phyloP scores from a whole-genome alignment of 1,284 basidiomycete genomes.

The Sporisorium iseilematis-ciliati region DNA sequence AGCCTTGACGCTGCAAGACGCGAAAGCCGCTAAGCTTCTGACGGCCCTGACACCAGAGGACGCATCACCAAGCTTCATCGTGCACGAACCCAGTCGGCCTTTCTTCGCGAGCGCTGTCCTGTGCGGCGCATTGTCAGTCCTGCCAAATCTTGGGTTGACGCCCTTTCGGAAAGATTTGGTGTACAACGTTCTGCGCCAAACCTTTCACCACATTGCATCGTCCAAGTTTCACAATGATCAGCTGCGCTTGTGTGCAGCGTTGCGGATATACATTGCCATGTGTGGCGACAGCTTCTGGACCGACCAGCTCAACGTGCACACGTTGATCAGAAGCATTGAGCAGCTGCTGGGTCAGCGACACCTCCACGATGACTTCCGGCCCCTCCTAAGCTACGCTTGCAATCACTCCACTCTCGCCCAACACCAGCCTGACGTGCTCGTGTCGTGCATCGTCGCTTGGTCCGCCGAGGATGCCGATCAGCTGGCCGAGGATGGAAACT shows the following conservation, averaged over 20 bases:
- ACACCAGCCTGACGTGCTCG: slow-evolving; percentile 13
- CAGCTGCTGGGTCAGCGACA: slow-evolving; percentile 79
- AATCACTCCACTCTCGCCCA: slow-evolving; percentile 12
- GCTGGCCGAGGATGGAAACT: not conserved
- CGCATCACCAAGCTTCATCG: not conserved
- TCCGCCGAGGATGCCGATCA: slow-evolving; percentile 7
- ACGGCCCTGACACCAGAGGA: slow-evolving; percentile 16
- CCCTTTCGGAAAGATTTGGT: slow-evolving; percentile 21
- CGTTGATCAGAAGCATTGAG: slow-evolving; percentile 78
- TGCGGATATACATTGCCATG: slow-evolving; percentile 71
- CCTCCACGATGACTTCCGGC: slow-evolving; percentile 78
- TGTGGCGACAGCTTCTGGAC: slow-evolving; percentile 29
- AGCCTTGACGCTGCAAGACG: slow-evolving; percentile 17
- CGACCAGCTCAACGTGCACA: slow-evolving; percentile 58
- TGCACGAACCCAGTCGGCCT: slow-evolving; percentile 53
- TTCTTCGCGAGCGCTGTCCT: slow-evolving; percentile 31
- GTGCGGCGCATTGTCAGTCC: slow-evolving; percentile 15
- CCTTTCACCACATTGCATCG: slow-evolving; percentile 78
- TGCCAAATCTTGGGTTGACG: slow-evolving; percentile 21
- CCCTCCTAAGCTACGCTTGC: slow-evolving; percentile 73
- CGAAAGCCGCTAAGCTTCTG: slow-evolving; percentile 3
- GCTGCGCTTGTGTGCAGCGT: slow-evolving; percentile 79
- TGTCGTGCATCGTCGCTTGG: slow-evolving; percentile 38
- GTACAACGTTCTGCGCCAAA: slow-evolving; percentile 72
- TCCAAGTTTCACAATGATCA: slow-evolving; percentile 89